Evolutionary conservation across 108 stramenopile genomes (phyloP).

Genomic region (Nitzschia inconspicua): DNA sequence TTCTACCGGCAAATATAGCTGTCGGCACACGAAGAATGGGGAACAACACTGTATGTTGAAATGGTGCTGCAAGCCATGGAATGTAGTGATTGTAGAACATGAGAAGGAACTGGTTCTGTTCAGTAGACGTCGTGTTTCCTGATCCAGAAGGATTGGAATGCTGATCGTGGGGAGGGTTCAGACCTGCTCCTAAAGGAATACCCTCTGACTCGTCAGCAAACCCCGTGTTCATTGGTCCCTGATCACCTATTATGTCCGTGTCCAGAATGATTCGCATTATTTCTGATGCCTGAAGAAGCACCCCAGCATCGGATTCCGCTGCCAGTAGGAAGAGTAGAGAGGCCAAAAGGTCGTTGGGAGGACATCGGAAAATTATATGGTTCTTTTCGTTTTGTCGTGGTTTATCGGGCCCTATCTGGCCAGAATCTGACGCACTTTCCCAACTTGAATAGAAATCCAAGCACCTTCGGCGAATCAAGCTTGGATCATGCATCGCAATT

Average conservation of each 20-base stretch:
- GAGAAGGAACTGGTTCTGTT: constrained; percentile 75
- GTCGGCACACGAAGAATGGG: constrained; percentile 41
- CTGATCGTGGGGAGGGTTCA: constrained; percentile 27
- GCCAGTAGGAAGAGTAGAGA: constrained; percentile 67
- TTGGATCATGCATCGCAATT: constrained; percentile 76
- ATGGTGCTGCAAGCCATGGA: constrained; percentile 78
- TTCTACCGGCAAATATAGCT: constrained; percentile 3
- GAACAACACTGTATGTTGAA: constrained; percentile 68
- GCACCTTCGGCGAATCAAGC: constrained; percentile 64
- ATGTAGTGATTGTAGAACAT: constrained; percentile 84
- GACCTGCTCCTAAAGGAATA: constrained; percentile 18
- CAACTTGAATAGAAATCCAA: constrained; percentile 38
- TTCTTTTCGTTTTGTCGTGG: constrained; percentile 60
- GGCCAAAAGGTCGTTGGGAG: constrained; percentile 66
- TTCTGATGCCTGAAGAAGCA: constrained; percentile 77
- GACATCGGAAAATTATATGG: constrained; percentile 64
- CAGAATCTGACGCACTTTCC: constrained; percentile 2
- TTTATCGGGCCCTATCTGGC: constrained; percentile 27
- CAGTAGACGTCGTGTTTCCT: constrained; percentile 22
- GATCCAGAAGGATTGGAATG: constrained; percentile 16
- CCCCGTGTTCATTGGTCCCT: constrained; percentile 38
- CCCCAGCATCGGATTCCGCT: constrained; percentile 75
- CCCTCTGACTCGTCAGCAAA: constrained; percentile 59
- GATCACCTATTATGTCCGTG: constrained; percentile 72
- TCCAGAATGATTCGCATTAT: constrained; percentile 82